Base-by-base conservation (phyloP, 495 filamentous ascomycete genomes). In the Trichoderma gamsii region DNA sequence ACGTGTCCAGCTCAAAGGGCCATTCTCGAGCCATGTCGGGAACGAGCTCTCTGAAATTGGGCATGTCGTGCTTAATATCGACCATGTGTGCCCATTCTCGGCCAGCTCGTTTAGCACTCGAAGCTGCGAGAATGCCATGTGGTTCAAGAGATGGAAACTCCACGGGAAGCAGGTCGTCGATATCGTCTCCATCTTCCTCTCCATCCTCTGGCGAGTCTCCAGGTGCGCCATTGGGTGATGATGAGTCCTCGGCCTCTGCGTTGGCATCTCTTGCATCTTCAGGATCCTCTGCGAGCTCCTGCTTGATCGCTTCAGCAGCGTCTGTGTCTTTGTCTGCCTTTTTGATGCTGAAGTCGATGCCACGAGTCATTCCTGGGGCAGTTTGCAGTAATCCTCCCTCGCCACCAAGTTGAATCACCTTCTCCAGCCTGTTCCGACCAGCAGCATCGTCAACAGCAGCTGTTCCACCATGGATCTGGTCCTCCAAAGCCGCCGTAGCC, bases 51-150 rank as follows among this genome's bases (percentile, higher is more conserved):
- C 82, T 77, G 78, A 99, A 98, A 74, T 99, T 98, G 44, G 89
- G 79, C 64, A 99, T 93, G 52, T 93, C 89, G 64, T 91, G 84
- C 72, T 95, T 94, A 72, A 97, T 86, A 77, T 99, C 93, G 2
- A 99, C 93, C 86, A 98, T 93, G 76, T 99, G 95, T 32, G 95
- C 95, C 95, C 95, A 98, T 81, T 98, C 92, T 73, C 82, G 89
- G 3, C 90, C 90, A 65, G 86, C 87, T 70, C 89, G 88, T 71
- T 87, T 90, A 70, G 89, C 81, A 66, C 85, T 84, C n/a, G 88
- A 86, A 32, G 87, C 78, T 35, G 90, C 83, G n/a, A 97, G 85
- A 13, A 84, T 83, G 29, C 87, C 86, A 73, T 87, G 91, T n/a
- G 95, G 92, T 74, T 96, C 92, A 21, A 99, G 74, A 44, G 96